These are phyloP conservation scores for Cladophialophora immunda DNA, from an alignment of 2,329 filamentous ascomycete species.

Conservation along the genomic window DNA sequence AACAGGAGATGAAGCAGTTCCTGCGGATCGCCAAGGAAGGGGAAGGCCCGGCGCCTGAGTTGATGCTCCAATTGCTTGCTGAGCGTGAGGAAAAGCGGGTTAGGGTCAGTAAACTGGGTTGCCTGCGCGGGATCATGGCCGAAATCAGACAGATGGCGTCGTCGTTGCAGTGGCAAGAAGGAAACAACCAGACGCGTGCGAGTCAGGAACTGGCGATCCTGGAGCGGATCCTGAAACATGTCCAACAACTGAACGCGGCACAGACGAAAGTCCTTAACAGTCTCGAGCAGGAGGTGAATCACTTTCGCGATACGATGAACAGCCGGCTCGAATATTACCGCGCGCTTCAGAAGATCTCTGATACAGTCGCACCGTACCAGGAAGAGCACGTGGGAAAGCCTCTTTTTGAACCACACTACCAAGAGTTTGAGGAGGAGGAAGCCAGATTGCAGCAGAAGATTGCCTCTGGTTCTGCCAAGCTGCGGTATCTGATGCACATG, in stretches of 20 bases:
- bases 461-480: conserved; percentile 72
- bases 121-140: conserved; percentile 74
- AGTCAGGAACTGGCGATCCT: conserved; percentile 72
- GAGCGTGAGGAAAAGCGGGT: conserved; percentile 56
- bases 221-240: conserved; percentile 67
- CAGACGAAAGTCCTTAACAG: conserved; percentile 62
- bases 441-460: conserved; percentile 65
- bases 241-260: conserved; percentile 61
- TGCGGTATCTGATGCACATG: conserved; percentile 74
- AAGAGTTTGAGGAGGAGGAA: conserved; percentile 56
- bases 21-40: conserved; percentile 67
- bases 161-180: conserved; percentile 66
- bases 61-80: conserved; percentile 61
- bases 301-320: conserved; percentile 83
- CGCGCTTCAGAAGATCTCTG: conserved; percentile 89
- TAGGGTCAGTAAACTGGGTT: conserved; percentile 60
- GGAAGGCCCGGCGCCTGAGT: conserved; percentile 75
- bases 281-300: conserved; percentile 72
- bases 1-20: conserved; percentile 74
- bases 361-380: conserved; percentile 77
- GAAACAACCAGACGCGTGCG: conserved; percentile 63
- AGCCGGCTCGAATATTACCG: conserved; percentile 86
- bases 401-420: conserved; percentile 61
- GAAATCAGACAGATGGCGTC: conserved; percentile 72
- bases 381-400: conserved; percentile 69